Evolutionary conservation across 805 yeast species (phyloP).

Genomic region (Yarrowia keelungensis): DNA sequence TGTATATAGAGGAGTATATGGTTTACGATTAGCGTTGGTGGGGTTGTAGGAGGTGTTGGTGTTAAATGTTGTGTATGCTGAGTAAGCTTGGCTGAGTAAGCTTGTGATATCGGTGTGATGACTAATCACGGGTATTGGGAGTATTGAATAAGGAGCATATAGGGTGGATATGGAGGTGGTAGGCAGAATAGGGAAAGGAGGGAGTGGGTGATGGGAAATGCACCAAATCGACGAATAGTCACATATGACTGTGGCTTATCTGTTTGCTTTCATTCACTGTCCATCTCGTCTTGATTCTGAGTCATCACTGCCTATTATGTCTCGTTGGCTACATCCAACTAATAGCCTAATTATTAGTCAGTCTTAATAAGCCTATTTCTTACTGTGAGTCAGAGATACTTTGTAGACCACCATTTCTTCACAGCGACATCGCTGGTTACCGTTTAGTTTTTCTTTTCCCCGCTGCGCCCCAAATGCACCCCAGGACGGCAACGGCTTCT

Average conservation of each 20-base stretch:
- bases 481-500: slow-evolving; percentile 11
- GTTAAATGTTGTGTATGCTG: no score
- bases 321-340: not conserved
- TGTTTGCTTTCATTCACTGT: no score
- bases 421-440: not conserved
- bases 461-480: not conserved
- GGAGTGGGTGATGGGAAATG: no score
- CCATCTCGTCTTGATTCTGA: no score
- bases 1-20: slow-evolving; percentile 7
- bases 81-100: not conserved
- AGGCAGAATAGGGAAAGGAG: no score
- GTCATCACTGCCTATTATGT: no score
- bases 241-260: no score
- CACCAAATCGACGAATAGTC: no score
- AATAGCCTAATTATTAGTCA: not conserved
- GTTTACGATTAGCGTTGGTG: not conserved
- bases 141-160: not conserved
- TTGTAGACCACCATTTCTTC: no score
- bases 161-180: not conserved
- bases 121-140: not conserved
- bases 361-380: no score
- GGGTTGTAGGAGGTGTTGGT: not conserved
- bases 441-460: not conserved
- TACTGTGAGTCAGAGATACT: no score
- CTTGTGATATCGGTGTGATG: not conserved